Conservation (phyloP, 768 basidiomycete species). For the Pleurotus cornucopiae region DNA sequence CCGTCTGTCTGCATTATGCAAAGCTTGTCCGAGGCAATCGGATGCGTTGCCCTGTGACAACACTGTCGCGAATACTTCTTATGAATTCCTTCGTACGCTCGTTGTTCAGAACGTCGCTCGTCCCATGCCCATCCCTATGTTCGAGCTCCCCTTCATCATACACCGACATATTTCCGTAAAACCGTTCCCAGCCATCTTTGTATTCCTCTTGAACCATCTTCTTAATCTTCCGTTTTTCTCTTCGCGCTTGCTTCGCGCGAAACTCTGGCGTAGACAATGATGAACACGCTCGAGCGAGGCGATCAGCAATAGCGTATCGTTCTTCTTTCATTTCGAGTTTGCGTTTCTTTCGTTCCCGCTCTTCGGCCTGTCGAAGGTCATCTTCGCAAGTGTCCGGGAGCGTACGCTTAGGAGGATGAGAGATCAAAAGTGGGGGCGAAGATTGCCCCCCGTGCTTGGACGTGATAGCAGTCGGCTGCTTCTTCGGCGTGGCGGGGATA, state of each 20-base stretch:
- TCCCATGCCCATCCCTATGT: background rate
- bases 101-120: background rate
- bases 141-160: slow-evolving; percentile 29
- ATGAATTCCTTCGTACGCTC: background rate
- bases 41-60: background rate
- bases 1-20: background rate
- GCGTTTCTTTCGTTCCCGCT: background rate
- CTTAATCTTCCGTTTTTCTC: background rate
- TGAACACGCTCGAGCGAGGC: background rate
- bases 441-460: too few species aligned
- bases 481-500: too few species aligned
- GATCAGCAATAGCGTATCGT: background rate
- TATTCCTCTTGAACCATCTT: background rate
- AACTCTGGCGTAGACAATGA: background rate
- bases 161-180: slow-evolving; percentile 1
- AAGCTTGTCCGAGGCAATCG: background rate
- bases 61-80: background rate
- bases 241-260: background rate
- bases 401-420: too few species aligned
- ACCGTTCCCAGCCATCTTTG: background rate
- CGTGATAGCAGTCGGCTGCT: too few species aligned
- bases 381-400: too few species aligned
- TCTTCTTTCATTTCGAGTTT: background rate
- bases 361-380: background rate
- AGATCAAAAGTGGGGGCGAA: too few species aligned